These are phyloP conservation scores for Blastomyces parvus DNA, from an alignment of 2,329 filamentous ascomycete genomes.

Conservation along the genomic window DNA sequence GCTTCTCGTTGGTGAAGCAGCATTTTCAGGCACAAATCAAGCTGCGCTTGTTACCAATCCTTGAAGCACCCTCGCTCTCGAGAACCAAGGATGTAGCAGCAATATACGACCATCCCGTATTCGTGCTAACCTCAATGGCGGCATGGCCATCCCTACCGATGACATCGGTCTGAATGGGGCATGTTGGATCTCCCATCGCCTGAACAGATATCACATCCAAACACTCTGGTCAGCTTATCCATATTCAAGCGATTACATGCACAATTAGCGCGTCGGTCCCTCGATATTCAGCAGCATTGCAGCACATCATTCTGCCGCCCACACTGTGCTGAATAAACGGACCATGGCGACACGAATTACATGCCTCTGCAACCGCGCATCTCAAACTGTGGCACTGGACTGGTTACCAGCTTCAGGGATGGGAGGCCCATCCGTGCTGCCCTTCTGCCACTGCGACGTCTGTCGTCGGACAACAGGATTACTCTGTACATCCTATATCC, in stretches of 20 bases:
- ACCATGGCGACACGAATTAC: constrained; percentile 16
- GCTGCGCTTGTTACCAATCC: not conserved
- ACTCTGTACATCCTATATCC: constrained; percentile 38
- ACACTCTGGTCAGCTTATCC: not conserved
- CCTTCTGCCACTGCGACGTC: constrained; percentile 44
- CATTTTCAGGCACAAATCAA: not conserved
- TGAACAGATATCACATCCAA: not conserved
- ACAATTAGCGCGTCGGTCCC: not conserved
- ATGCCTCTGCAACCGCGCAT: constrained; percentile 25
- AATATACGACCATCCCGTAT: not conserved
- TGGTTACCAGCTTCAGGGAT: constrained; percentile 4
- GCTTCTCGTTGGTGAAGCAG: not conserved
- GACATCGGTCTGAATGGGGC: not conserved
- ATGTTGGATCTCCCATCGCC: too few relatives aligned
- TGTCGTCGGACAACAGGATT: constrained; percentile 44
- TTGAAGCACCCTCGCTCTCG: not conserved
- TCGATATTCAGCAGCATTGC: not conserved
- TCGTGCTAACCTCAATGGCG: not conserved
- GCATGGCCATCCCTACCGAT: not conserved
- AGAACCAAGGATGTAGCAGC: not conserved
- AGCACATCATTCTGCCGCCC: not conserved
- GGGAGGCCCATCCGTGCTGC: constrained; percentile 19
- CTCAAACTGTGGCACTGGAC: constrained; percentile 21
- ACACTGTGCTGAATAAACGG: not conserved
- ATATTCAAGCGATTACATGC: not conserved